Percentiles rank a stretch among this genome's conserved stretches.
phyloP scores from a whole-genome alignment of 2,329 filamentous ascomycete species.

The Alternaria viburni region DNA sequence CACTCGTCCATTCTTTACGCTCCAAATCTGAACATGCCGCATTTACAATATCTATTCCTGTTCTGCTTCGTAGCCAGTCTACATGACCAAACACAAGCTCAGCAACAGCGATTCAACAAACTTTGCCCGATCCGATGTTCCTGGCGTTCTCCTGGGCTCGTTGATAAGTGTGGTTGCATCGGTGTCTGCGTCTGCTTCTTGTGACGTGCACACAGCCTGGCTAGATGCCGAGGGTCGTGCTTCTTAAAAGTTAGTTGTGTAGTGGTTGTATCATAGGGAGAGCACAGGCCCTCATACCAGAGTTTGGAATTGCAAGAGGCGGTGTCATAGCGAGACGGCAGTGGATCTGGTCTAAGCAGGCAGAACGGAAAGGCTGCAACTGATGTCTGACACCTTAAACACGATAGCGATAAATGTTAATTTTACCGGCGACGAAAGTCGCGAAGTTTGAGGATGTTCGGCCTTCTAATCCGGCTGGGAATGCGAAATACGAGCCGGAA shows the following conservation, averaged over 20 bases:
- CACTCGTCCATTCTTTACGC: rapidly evolving
- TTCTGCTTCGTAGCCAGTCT: background rate
- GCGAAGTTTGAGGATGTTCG: background rate
- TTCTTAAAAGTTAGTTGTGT: background rate
- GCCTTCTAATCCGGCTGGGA: background rate
- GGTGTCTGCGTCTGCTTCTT: background rate
- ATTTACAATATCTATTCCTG: background rate
- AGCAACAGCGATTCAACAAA: background rate
- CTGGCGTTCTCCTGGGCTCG: background rate
- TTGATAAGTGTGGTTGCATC: background rate
- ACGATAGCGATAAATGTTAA: background rate
- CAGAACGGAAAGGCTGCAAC: background rate
- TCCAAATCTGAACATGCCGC: rapidly evolving
- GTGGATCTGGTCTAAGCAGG: too few species aligned
- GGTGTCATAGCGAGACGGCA: background rate
- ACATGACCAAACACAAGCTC: background rate
- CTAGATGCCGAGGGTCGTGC: background rate
- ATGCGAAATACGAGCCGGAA: background rate
- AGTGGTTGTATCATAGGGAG: too few species aligned
- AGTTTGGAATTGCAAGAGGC: background rate
- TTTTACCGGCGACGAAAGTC: background rate
- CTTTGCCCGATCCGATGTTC: background rate
- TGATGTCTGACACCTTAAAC: background rate
- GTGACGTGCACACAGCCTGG: background rate
- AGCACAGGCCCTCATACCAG: background rate